Evolutionary conservation across 805 yeast genomes (phyloP).

Genomic region (Ogataea chonburiensis): DNA sequence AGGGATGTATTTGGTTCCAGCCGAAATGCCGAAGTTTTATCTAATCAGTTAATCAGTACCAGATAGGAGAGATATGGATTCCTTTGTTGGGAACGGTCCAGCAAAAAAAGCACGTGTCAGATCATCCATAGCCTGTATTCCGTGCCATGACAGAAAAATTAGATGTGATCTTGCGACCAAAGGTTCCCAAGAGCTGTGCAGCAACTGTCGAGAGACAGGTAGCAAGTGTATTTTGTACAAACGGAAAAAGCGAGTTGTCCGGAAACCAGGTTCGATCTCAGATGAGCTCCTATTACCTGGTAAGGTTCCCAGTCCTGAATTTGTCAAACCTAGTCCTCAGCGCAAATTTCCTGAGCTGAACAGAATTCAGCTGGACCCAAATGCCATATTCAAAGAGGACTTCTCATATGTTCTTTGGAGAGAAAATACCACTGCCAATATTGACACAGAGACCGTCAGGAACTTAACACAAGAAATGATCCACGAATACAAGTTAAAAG

Average conservation of each 20-base stretch:
- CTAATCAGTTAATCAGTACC: too few relatives aligned
- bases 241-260: constrained; percentile 39
- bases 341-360: constrained; percentile 9
- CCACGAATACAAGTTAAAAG: constrained; percentile 16
- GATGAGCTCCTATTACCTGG: constrained; percentile 2
- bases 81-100: too few relatives aligned
- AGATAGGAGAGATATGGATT: too few relatives aligned
- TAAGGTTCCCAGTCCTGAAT: constrained; percentile 9
- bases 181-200: constrained; percentile 52
- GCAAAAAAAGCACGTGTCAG: constrained; percentile 33
- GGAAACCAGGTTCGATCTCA: too few relatives aligned
- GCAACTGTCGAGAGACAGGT: constrained; percentile 67
- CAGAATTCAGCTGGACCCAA: constrained; percentile 14
- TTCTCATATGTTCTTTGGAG: constrained; percentile 15
- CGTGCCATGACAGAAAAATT: constrained; percentile 73
- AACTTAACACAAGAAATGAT: constrained; percentile 21
- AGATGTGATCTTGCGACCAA: constrained; percentile 57
- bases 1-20: too few relatives aligned
- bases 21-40: too few relatives aligned
- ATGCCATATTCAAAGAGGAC: constrained; percentile 12
- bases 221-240: constrained; percentile 59
- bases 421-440: constrained; percentile 14
- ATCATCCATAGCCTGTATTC: constrained; percentile 68
- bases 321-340: constrained; percentile 13
- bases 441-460: constrained; percentile 29